Percentiles rank a stretch among this genome's conserved stretches.
Conservation (phyloP, 169 alveolate genomes). For the Plasmodium relictum region DNA sequence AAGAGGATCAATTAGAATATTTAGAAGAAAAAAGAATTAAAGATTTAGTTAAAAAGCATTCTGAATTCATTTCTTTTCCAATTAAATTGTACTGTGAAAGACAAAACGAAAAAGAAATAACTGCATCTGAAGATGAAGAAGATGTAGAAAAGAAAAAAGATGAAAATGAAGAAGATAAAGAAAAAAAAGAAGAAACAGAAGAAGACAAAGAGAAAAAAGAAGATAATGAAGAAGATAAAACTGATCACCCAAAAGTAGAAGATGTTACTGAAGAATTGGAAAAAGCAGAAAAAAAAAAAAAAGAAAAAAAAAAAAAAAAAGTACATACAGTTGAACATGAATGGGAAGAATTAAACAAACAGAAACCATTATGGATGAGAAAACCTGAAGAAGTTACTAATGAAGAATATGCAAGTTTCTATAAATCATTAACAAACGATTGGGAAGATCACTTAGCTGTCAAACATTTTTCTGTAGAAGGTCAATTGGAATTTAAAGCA, state of each 20-base stretch:
- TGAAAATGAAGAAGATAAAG: slow-evolving; percentile 78
- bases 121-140: slow-evolving; percentile 98
- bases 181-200: slow-evolving; percentile 80
- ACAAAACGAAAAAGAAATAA: slow-evolving; percentile 98
- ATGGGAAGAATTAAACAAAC: slow-evolving; percentile 98
- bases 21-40: slow-evolving; percentile 98
- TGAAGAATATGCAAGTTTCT: slow-evolving; percentile 99
- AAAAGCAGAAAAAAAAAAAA: slow-evolving; percentile 79
- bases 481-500: slow-evolving; percentile 99
- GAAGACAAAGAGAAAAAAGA: slow-evolving; percentile 88
- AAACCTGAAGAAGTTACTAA: slow-evolving; percentile 98
- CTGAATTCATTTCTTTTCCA: slow-evolving; percentile 99
- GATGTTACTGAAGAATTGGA: slow-evolving; percentile 77
- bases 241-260: slow-evolving; percentile 91
- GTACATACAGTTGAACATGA: slow-evolving; percentile 97
- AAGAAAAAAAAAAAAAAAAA: slow-evolving; percentile 97
- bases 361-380: slow-evolving; percentile 99
- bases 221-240: slow-evolving; percentile 84
- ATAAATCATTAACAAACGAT: slow-evolving; percentile 98
- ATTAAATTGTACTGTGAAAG: slow-evolving; percentile 97
- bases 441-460: slow-evolving; percentile 99
- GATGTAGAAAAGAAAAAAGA: slow-evolving; percentile 86
- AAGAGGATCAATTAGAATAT: slow-evolving; percentile 98
- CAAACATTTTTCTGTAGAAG: slow-evolving; percentile 99
- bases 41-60: slow-evolving; percentile 99